Conservation (phyloP, 768 basidiomycete species). For the Lentinula detonsa region DNA sequence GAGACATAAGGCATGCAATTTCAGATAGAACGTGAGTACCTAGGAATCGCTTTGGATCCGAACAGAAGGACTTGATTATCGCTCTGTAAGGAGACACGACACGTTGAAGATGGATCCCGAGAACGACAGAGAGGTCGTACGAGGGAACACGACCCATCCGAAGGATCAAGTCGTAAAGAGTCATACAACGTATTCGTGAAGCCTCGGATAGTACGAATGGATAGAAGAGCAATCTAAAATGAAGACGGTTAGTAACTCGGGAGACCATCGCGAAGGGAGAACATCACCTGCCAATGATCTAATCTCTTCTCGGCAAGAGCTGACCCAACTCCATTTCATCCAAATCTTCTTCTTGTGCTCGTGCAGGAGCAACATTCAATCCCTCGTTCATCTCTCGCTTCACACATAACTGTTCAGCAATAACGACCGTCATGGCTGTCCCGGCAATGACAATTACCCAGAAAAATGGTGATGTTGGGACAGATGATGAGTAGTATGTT, state of each 20-base stretch:
- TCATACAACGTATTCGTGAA: neutral
- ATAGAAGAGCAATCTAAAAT: neutral
- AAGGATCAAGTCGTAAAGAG: neutral
- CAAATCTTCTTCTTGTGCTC: conserved; percentile 45
- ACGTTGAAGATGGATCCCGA: neutral
- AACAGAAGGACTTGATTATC: neutral
- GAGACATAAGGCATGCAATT: neutral
- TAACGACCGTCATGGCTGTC: conserved; percentile 65
- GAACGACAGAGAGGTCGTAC: neutral
- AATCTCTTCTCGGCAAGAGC: conserved; percentile 33
- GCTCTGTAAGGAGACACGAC: neutral
- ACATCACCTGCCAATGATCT: conserved; percentile 2
- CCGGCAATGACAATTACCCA: conserved; percentile 78
- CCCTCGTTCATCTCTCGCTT: conserved; percentile 88
- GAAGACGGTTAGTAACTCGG: neutral
- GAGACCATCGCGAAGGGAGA: neutral
- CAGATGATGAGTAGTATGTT: conserved; percentile 78
- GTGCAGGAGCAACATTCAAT: conserved; percentile 45
- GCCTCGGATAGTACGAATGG: neutral
- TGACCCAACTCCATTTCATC: conserved; percentile 57
- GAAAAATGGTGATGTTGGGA: conserved; percentile 90
- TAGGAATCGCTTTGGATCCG: neutral
- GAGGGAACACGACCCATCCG: no score
- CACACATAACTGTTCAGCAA: conserved; percentile 90
- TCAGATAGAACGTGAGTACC: neutral